These are phyloP conservation scores for Hypoxylon sp. DNA, from an alignment of 2,329 filamentous ascomycete species.

Conservation along the genomic window DNA sequence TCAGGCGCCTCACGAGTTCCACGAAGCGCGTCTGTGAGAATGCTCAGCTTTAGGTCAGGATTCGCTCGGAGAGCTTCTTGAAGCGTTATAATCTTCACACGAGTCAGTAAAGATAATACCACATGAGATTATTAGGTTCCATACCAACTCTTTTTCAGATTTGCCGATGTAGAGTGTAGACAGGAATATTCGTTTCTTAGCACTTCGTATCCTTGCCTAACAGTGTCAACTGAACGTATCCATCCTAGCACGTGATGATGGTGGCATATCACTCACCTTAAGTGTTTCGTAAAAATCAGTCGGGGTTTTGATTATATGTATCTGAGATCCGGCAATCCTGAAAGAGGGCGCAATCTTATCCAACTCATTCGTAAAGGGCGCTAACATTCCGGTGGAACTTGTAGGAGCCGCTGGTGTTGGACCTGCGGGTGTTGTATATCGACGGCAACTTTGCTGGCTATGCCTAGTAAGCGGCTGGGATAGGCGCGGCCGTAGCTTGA, in stretches of 20 bases:
- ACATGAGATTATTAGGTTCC: constrained; percentile 32
- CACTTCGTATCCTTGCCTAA: constrained; percentile 82
- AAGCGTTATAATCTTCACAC: constrained; percentile 75
- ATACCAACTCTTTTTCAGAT: constrained; percentile 84
- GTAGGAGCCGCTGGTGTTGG: constrained; percentile 43
- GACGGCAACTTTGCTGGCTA: constrained; percentile 54
- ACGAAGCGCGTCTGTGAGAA: constrained; percentile 90
- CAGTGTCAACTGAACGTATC: constrained; percentile 15
- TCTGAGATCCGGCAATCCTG: constrained; percentile 82
- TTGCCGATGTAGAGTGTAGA: constrained; percentile 98
- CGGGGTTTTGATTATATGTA: constrained; percentile 82
- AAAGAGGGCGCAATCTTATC: constrained; percentile 93
- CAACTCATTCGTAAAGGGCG: constrained; percentile 75
- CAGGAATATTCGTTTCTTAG: constrained; percentile 84
- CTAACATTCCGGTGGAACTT: constrained; percentile 58
- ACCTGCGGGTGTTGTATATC: constrained; percentile 55
- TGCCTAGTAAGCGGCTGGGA: constrained; percentile 38
- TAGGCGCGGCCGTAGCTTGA: constrained; percentile 44
- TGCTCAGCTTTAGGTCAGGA: constrained; percentile 81
- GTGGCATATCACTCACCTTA: constrained; percentile 68
- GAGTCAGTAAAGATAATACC: constrained; percentile 23
- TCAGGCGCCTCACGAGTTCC: constrained; percentile 91
- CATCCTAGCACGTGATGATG: constrained; percentile 7
- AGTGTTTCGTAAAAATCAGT: constrained; percentile 91
- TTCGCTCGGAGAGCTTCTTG: constrained; percentile 80